A percentile compares a stretch with the other conserved stretches of the same genome.
Evolutionary conservation across 768 basidiomycete genomes (phyloP).

Genomic region (Tricholoma saponaceum): DNA sequence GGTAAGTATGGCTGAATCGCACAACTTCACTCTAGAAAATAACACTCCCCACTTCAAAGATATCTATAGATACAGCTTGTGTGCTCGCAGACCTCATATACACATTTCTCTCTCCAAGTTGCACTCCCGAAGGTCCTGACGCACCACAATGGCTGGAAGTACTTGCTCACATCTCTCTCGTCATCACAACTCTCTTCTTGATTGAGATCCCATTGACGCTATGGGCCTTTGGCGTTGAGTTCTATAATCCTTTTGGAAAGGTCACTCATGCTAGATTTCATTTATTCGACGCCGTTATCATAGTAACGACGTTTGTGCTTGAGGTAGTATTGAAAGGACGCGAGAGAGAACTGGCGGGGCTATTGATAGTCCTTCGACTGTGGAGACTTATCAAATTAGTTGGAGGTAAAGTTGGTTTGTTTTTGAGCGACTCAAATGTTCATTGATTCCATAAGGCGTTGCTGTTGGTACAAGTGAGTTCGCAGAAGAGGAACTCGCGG

Average conservation of each 20-base stretch:
- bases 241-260: conserved; percentile 58
- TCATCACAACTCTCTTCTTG: conserved; percentile 70
- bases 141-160: conserved; percentile 60
- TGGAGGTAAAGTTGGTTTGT: conserved; percentile 28
- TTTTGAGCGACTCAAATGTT: background rate
- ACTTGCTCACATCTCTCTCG: conserved; percentile 57
- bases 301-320: conserved; percentile 69
- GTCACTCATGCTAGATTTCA: conserved; percentile 60
- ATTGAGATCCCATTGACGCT: conserved; percentile 70
- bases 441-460: conserved; percentile 44
- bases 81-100: conserved; percentile 73
- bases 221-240: conserved; percentile 61
- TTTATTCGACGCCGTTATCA: conserved; percentile 67
- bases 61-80: conserved; percentile 59
- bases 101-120: conserved; percentile 55
- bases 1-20: conserved; percentile 38
- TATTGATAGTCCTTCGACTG: conserved; percentile 71
- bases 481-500: conserved; percentile 51
- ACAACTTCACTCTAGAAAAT: conserved; percentile 8
- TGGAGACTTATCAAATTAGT: conserved; percentile 82
- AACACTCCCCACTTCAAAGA: conserved; percentile 30
- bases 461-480: conserved; percentile 73
- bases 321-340: conserved; percentile 66
- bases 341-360: conserved; percentile 64
- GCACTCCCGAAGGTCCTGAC: conserved; percentile 36